Conservation (phyloP, 2,329 filamentous ascomycete species). For the Ascochyta pisi region DNA sequence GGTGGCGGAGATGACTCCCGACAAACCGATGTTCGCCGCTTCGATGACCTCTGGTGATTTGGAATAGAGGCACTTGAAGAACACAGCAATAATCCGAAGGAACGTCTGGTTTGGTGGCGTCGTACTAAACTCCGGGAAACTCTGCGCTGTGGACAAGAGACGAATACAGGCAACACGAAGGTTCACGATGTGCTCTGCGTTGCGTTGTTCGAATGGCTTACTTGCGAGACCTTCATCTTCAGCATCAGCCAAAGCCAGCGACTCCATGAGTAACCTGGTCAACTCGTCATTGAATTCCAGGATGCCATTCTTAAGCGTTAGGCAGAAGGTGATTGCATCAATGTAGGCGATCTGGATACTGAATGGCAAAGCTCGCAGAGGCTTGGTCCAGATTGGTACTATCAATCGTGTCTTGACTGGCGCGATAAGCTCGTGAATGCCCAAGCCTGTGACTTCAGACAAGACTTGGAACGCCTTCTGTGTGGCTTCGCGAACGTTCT, state of each 20-base stretch:
- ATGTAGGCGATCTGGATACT: conserved; percentile 97
- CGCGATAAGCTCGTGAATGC: conserved; percentile 86
- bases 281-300: conserved; percentile 91
- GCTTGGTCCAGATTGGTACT: conserved; percentile 94
- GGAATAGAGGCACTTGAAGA: conserved; percentile 97
- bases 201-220: conserved; percentile 87
- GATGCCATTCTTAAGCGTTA: conserved; percentile 87
- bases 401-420: conserved; percentile 90
- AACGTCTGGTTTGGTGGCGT: conserved; percentile 70
- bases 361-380: conserved; percentile 89
- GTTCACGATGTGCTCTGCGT: conserved; percentile 92
- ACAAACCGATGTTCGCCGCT: conserved; percentile 88
- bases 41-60: conserved; percentile 92
- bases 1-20: conserved; percentile 84
- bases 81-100: conserved; percentile 80
- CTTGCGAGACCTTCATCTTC: conserved; percentile 89
- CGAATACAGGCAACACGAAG: conserved; percentile 92
- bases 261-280: conserved; percentile 90
- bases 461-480: conserved; percentile 82
- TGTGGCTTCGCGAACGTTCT: conserved; percentile 87
- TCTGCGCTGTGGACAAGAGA: conserved; percentile 90
- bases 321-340: conserved; percentile 94
- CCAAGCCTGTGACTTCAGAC: conserved; percentile 75
- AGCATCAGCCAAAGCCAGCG: conserved; percentile 89
- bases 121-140: conserved; percentile 88